These are phyloP conservation scores for Pisolithus marmoratus DNA, from an alignment of 768 basidiomycete species.

Conservation along the genomic window DNA sequence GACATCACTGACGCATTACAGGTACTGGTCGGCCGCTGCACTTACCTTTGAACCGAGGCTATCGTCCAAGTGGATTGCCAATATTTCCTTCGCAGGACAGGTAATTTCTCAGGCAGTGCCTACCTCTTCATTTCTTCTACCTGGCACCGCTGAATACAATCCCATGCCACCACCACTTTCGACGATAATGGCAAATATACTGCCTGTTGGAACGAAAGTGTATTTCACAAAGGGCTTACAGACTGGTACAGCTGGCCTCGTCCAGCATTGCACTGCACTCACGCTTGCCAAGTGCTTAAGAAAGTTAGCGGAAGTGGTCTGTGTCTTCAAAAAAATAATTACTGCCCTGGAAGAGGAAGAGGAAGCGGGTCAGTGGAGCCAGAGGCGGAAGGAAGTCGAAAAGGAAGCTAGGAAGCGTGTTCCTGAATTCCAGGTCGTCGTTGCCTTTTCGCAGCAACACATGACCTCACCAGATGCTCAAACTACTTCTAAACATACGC, in stretches of 20 bases:
- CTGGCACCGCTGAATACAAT: conserved; percentile 41
- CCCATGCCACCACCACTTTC: conserved; percentile 72
- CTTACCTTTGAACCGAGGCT: conserved; percentile 81
- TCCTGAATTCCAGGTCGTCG: conserved; percentile 82
- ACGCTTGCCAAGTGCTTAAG: conserved; percentile 68
- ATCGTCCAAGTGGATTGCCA: conserved; percentile 87
- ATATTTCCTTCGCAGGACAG: conserved; percentile 75
- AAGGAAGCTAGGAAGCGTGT: conserved; percentile 68
- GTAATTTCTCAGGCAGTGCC: conserved; percentile 79
- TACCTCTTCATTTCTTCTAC: conserved; percentile 51
- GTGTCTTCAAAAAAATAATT: conserved; percentile 44
- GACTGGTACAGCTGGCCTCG: conserved; percentile 55
- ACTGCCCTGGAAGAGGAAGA: conserved; percentile 54
- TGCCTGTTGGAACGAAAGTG: conserved; percentile 68
- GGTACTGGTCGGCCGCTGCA: conserved; percentile 66
- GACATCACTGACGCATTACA: conserved; percentile 24
- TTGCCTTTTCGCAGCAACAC: conserved; percentile 69
- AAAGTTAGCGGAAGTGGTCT: conserved; percentile 59
- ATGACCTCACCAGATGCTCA: conserved; percentile 17
- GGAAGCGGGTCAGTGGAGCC: conserved; percentile 68
- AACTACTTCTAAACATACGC: conserved; percentile 40
- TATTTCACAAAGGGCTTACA: conserved; percentile 82
- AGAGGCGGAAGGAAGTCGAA: conserved; percentile 61
- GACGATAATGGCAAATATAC: conserved; percentile 67
- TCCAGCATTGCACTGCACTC: conserved; percentile 81